Percentiles rank a stretch among this genome's conserved stretches.
Evolutionary conservation across 305 asterid genomes (phyloP).

Genomic region (Fraxinus paxiana): DNA sequence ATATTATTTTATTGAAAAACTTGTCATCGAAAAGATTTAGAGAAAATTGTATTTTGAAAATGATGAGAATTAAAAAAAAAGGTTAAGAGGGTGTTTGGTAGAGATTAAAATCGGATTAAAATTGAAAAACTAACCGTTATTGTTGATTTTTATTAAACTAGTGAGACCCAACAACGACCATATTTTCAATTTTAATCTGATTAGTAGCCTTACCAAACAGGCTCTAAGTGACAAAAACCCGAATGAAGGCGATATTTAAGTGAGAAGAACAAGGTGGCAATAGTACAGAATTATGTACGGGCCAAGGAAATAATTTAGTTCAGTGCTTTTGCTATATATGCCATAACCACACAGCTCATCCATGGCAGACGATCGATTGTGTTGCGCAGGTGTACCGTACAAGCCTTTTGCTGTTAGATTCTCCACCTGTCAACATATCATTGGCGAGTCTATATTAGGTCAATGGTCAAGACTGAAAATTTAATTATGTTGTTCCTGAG

Average conservation of each 20-base stretch:
- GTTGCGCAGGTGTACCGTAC: neutral
- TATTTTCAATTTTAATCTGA: too few species aligned
- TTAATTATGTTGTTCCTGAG: neutral
- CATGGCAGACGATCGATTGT: neutral
- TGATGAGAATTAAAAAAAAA: too few species aligned
- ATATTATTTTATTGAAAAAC: too few species aligned
- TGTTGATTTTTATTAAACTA: too few species aligned
- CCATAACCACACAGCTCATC: neutral
- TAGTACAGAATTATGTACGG: neutral
- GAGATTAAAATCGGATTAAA: too few species aligned
- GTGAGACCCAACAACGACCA: too few species aligned
- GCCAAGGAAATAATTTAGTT: neutral
- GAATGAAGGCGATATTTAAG: neutral
- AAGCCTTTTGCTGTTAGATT: neutral
- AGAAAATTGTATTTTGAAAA: too few species aligned
- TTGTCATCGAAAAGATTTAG: too few species aligned
- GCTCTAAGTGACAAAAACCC: neutral
- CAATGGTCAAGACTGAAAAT: neutral
- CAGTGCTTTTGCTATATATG: neutral
- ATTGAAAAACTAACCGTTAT: too few species aligned
- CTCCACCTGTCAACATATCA: neutral
- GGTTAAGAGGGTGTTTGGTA: too few species aligned
- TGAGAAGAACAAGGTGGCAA: neutral
- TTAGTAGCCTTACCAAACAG: too few species aligned
- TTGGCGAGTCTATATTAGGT: neutral